Evolutionary conservation across 2,329 filamentous ascomycete species (phyloP).

Genomic region (Trichothecium sympodiale): DNA sequence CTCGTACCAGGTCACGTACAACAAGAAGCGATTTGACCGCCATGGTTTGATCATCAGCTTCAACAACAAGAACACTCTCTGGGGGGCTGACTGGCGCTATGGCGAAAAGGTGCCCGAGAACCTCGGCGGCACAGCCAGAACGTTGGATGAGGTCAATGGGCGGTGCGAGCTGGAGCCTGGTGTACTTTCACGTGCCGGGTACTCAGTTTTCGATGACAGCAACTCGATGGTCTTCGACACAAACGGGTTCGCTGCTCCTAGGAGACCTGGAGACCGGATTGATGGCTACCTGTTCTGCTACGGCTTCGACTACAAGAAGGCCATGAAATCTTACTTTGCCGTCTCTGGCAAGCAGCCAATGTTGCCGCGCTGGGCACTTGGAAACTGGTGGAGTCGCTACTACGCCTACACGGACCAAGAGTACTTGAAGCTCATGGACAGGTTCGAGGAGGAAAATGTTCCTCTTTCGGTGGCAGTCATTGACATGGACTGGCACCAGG

Average conservation of each 20-base stretch:
- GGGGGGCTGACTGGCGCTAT: conserved; percentile 39
- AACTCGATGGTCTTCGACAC: conserved; percentile 44
- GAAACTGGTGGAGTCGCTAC: conserved; percentile 58
- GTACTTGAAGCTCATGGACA: conserved; percentile 46
- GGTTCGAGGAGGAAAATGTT: conserved; percentile 36
- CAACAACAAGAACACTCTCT: conserved; percentile 26
- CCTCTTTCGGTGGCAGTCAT: conserved; percentile 49
- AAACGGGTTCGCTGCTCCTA: conserved; percentile 38
- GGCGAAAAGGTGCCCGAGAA: conserved; percentile 28
- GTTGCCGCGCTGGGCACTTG: conserved; percentile 45
- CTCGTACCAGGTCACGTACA: conserved; percentile 44
- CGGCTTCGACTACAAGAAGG: conserved; percentile 42
- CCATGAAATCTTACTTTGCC: conserved; percentile 41
- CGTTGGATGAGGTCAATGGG: conserved; percentile 42
- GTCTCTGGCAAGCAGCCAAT: conserved; percentile 45
- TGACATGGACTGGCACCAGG: conserved; percentile 58
- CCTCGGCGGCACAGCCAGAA: conserved; percentile 38
- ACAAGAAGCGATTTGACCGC: conserved; percentile 42
- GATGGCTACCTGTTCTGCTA: conserved; percentile 52
- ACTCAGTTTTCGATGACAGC: conserved; percentile 41
- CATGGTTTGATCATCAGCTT: conserved; percentile 33
- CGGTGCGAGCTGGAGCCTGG: conserved; percentile 36
- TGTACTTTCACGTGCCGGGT: conserved; percentile 38
- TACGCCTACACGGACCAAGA: conserved; percentile 44
- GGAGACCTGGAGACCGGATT: conserved; percentile 33